Conservation (phyloP, 2,329 filamentous ascomycete species). For the Neonectria faginata region DNA sequence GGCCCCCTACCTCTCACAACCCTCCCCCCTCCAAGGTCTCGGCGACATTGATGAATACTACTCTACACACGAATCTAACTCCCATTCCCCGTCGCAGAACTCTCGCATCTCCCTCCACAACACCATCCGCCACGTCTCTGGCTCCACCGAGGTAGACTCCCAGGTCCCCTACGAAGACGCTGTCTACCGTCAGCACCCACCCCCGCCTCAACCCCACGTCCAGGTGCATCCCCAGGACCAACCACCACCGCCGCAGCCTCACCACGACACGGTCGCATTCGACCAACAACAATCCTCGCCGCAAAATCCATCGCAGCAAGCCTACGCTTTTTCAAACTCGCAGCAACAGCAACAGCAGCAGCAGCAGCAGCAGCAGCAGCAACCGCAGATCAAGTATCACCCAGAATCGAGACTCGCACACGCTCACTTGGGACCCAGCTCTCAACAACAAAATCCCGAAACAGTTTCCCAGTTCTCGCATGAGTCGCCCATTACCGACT, state of each 20-base stretch:
- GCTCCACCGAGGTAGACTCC: conserved; percentile 56
- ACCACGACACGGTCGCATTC: conserved; percentile 51
- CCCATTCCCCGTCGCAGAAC: conserved; percentile 55
- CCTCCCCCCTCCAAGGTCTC: conserved; percentile 60
- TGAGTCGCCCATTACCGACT: conserved; percentile 67
- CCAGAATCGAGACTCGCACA: conserved; percentile 52
- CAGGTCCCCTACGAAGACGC: conserved; percentile 62
- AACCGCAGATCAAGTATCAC: conserved; percentile 28
- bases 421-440: conserved; percentile 50
- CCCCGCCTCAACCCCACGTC: conserved; percentile 42
- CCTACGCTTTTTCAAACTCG: conserved; percentile 45
- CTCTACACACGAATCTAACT: conserved; percentile 54
- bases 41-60: conserved; percentile 56
- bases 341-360: conserved; percentile 48
- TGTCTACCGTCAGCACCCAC: conserved; percentile 54
- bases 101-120: conserved; percentile 51
- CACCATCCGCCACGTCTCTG: conserved; percentile 62
- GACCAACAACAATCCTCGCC: conserved; percentile 51
- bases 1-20: conserved; percentile 54
- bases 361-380: conserved; percentile 50
- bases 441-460: conserved; percentile 62
- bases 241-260: conserved; percentile 54
- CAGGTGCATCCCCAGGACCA: conserved; percentile 49
- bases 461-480: conserved; percentile 72
- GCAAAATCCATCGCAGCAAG: conserved; percentile 40